phyloP scores from a whole-genome alignment of 2,329 filamentous ascomycete genomes.

The Venturia carpophila region DNA sequence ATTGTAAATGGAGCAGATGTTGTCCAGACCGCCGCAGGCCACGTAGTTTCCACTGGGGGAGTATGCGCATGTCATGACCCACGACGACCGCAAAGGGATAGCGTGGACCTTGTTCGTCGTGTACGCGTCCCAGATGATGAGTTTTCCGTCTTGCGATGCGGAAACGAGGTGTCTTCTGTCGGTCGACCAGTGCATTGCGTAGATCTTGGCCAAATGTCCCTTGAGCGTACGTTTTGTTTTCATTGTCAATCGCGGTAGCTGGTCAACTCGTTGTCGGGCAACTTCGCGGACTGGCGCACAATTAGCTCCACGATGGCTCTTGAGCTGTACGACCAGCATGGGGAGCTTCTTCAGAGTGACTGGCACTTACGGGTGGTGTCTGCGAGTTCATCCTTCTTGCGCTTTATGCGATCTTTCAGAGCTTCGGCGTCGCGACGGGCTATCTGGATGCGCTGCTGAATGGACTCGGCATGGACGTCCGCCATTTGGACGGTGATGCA shows the following conservation, averaged over 20 bases:
- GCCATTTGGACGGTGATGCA: conserved; percentile 15
- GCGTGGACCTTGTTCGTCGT: conserved; percentile 99
- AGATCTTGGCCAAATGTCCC: conserved; percentile 97
- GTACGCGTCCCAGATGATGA: conserved; percentile 99
- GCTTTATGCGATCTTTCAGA: conserved; percentile 97
- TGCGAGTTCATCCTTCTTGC: conserved; percentile 98
- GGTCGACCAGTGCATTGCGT: conserved; percentile 99
- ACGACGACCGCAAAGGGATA: conserved; percentile 92
- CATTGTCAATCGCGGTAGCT: conserved; percentile 90
- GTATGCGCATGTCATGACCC: conserved; percentile 99
- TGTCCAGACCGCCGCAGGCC: conserved; percentile 95
- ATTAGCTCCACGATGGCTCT: conserved; percentile 10
- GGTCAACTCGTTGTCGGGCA: conserved; percentile 83
- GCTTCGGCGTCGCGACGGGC: conserved; percentile 96
- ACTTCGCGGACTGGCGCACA: conserved; percentile 70
- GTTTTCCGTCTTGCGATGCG: conserved; percentile 96
- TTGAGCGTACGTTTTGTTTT: conserved; percentile 95
- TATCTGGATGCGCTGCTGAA: conserved; percentile 64
- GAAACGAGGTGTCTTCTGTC: conserved; percentile 95
- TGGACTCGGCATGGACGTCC: conserved; percentile 17
- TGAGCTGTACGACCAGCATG: conserved; percentile 9
- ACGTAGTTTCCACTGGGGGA: conserved; percentile 97
- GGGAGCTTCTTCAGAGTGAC: not conserved
- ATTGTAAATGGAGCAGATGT: conserved; percentile 99
- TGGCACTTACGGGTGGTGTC: conserved; percentile 86